These are phyloP conservation scores for Hymenoscyphus occultus DNA, from an alignment of 2,329 filamentous ascomycete species.

Conservation along the genomic window DNA sequence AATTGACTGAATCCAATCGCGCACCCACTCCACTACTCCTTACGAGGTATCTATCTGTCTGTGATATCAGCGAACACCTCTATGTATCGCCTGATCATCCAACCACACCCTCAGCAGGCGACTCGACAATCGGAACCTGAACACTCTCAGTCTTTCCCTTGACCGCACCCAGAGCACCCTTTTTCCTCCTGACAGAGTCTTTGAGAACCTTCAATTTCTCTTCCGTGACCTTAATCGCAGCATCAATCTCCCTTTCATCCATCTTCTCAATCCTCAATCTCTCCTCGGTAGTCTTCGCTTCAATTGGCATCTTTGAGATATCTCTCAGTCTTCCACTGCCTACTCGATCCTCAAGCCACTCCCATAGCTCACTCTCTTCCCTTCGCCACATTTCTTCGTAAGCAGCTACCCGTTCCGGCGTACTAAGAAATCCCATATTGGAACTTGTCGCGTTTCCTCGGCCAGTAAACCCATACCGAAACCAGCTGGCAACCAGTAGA, in stretches of 20 bases:
- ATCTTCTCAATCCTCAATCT: slow-evolving; percentile 31
- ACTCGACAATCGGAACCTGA: neutral
- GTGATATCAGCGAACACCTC: neutral
- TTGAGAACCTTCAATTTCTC: slow-evolving; percentile 78
- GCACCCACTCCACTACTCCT: neutral
- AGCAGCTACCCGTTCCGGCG: slow-evolving; percentile 68
- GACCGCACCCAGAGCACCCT: neutral
- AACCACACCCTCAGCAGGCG: neutral
- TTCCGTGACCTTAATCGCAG: slow-evolving; percentile 63
- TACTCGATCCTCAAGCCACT: slow-evolving; percentile 36
- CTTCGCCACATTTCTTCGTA: slow-evolving; percentile 79
- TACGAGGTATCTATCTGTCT: too few relatives aligned
- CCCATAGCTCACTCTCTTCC: slow-evolving; percentile 39
- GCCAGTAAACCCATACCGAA: slow-evolving; percentile 55
- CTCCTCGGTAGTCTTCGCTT: slow-evolving; percentile 27
- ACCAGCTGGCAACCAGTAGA: slow-evolving; percentile 71
- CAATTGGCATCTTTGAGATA: slow-evolving; percentile 36
- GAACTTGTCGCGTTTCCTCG: slow-evolving; percentile 36
- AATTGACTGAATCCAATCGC: neutral
- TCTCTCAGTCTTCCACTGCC: slow-evolving; percentile 72
- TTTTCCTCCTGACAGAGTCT: slow-evolving; percentile 56
- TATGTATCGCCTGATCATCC: neutral
- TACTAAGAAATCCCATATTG: slow-evolving; percentile 40
- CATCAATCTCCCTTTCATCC: slow-evolving; percentile 33
- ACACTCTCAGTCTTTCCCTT: neutral